A percentile compares a stretch with the other conserved stretches of the same genome.
Conservation (phyloP, 1,284 basidiomycete genomes). For the Marasmius tenuissimus region DNA sequence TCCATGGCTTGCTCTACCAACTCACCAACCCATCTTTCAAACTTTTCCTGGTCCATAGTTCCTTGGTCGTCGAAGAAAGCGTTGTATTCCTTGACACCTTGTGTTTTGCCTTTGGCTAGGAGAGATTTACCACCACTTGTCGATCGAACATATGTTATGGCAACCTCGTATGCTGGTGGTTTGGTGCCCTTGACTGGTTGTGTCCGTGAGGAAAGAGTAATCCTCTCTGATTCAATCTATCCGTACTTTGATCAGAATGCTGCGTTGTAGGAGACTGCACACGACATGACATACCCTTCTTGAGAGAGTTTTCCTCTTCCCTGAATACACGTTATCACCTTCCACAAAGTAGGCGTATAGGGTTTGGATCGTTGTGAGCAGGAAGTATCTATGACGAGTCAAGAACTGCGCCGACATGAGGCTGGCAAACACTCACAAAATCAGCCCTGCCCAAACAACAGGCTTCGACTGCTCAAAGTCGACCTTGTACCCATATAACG, state of each 20-base stretch:
- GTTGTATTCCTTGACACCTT: constrained; percentile 54
- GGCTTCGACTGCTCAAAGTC: constrained; percentile 87
- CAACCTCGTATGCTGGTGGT: constrained; percentile 64
- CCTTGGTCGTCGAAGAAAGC: constrained; percentile 74
- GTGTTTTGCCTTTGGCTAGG: constrained; percentile 60
- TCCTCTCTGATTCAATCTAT: constrained; percentile 81
- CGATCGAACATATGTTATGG: constrained; percentile 69
- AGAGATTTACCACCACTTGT: constrained; percentile 77
- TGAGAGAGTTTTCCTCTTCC: constrained; percentile 81
- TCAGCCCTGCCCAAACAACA: constrained; percentile 75
- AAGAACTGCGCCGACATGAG: background rate
- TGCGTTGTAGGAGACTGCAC: constrained; percentile 1
- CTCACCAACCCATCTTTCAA: constrained; percentile 73
- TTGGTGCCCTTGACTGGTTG: constrained; percentile 41
- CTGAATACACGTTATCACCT: constrained; percentile 77
- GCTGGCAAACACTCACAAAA: constrained; percentile 47
- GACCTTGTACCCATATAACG: constrained; percentile 79
- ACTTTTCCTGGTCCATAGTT: constrained; percentile 64
- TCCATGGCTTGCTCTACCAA: constrained; percentile 65
- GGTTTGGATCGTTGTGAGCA: constrained; percentile 69
- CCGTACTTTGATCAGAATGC: background rate
- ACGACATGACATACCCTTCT: constrained; percentile 59
- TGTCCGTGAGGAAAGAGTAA: constrained; percentile 71
- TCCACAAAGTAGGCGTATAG: constrained; percentile 83
- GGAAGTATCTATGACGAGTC: constrained; percentile 56